Percentiles rank a stretch among this genome's conserved stretches.
phyloP scores from a whole-genome alignment of 805 yeast species.

The Geotrichum ghanense region DNA sequence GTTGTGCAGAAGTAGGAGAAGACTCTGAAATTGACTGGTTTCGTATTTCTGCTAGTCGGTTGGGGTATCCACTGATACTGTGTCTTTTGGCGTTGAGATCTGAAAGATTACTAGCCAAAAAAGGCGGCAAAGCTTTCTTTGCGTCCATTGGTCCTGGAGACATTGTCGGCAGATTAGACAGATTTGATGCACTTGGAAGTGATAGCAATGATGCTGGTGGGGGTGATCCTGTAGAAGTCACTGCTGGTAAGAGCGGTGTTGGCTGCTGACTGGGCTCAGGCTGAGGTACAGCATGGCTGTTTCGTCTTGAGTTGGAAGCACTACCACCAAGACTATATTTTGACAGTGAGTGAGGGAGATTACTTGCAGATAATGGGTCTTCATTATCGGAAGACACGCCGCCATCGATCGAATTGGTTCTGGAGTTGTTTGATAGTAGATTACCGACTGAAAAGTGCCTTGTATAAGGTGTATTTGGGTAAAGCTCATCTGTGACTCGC shows the following conservation, averaged over 20 bases:
- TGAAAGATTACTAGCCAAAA: conserved; percentile 2
- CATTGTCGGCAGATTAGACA: not conserved
- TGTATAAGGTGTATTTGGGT: conserved; percentile 6
- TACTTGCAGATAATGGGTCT: conserved; percentile 15
- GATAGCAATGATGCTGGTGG: too few species aligned
- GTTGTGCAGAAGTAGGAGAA: conserved; percentile 2
- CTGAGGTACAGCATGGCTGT: conserved; percentile 10
- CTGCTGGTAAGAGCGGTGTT: not conserved
- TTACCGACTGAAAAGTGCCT: conserved; percentile 10
- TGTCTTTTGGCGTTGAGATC: conserved; percentile 4
- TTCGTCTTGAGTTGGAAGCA: conserved; percentile 15
- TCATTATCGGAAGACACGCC: conserved; percentile 19
- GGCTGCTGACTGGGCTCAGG: conserved; percentile 3
- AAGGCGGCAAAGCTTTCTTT: conserved; percentile 1
- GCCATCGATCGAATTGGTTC: conserved; percentile 16
- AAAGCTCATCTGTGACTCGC: not conserved
- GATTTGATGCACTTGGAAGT: not conserved
- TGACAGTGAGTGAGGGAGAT: conserved; percentile 11
- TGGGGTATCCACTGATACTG: conserved; percentile 9
- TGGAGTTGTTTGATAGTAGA: conserved; percentile 6
- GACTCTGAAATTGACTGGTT: conserved; percentile 2
- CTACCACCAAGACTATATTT: conserved; percentile 16
- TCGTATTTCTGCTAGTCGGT: too few species aligned
- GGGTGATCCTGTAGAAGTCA: not conserved
- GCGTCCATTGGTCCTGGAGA: conserved; percentile 2